Evolutionary conservation across 805 yeast genomes (phyloP).

Genomic region (Sungouiozyma ichnusensis): DNA sequence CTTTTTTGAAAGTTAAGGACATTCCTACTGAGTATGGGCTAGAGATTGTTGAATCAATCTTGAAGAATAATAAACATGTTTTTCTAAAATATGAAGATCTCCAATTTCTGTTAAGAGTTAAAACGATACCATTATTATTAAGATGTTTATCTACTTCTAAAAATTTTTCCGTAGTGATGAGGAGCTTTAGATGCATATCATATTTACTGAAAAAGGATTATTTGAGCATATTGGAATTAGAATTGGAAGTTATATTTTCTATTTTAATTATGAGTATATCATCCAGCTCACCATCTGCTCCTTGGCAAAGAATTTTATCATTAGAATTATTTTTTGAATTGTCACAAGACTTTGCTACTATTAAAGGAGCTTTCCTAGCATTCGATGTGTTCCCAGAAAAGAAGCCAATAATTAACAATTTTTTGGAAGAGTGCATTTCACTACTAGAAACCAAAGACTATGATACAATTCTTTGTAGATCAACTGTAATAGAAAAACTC

Average conservation of each 20-base stretch:
- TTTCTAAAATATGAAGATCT: slow-evolving; percentile 56
- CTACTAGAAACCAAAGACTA: slow-evolving; percentile 27
- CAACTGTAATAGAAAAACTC: slow-evolving; percentile 25
- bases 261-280: slow-evolving; percentile 64
- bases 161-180: slow-evolving; percentile 55
- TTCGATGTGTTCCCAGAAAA: slow-evolving; percentile 52
- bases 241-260: slow-evolving; percentile 72
- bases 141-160: slow-evolving; percentile 46
- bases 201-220: slow-evolving; percentile 50
- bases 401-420: slow-evolving; percentile 49
- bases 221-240: slow-evolving; percentile 53
- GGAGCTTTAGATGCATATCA: slow-evolving; percentile 64
- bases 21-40: slow-evolving; percentile 60
- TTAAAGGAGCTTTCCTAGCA: slow-evolving; percentile 43
- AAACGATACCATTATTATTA: slow-evolving; percentile 66
- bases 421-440: slow-evolving; percentile 35
- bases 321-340: slow-evolving; percentile 61
- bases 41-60: slow-evolving; percentile 72
- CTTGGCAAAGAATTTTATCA: slow-evolving; percentile 68
- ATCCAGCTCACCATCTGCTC: slow-evolving; percentile 40
- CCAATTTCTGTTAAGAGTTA: slow-evolving; percentile 51
- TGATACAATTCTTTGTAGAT: slow-evolving; percentile 26
- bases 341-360: slow-evolving; percentile 43
- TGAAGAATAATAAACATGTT: slow-evolving; percentile 48
- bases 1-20: slow-evolving; percentile 35